Base-by-base conservation (phyloP, 2,329 filamentous ascomycete genomes). In the Pseudogymnoascus sp. region DNA sequence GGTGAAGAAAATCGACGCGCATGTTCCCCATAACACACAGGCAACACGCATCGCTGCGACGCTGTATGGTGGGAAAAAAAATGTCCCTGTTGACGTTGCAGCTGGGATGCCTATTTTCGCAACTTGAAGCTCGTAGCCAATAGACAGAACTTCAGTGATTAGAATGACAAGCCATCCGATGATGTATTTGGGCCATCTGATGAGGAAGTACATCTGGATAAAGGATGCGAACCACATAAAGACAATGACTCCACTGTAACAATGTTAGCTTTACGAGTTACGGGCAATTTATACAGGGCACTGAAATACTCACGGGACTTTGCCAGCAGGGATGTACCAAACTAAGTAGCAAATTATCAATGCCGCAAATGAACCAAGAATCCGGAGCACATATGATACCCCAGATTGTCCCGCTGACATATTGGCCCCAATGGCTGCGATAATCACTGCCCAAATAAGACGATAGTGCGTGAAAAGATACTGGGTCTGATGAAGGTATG, bases 1-100 rank as follows among this genome's bases (percentile, higher is more conserved):
- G 0, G 88, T 90, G 86, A 87, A 91, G 68, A 92, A 78, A 72
- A 89, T 90, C 2, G 87, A 87, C 1, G 90, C 82, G 0, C 82
- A 78, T 28, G 89, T 81, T 63, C 89, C 89, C 1, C 78, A 86
- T 0, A 79, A 76, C 1, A 91, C 86, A 0, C 81, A 82, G 1
- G 85, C 87, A 0, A 92, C 77, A 3, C 89, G 82, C 77, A 91
- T 86, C 0, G 81, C 82, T 1, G 85, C 87, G 0, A 91, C 77
- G 3, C 89, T 82, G 68, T 90, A 90, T 0, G 87, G 87, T 0
- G 83, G 89, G 0, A 92, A 78, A 70, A 79, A 88, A 0, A 80
- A 78, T 69, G 91, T 89, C 0, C 88, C 87, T 5, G 82, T 85
- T 25, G 79, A 79, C 1, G 85, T 80, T 1, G 78, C 73, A 1